Evolutionary conservation across 768 basidiomycete genomes (phyloP).

Genomic region (Lactarius sanguifluus): DNA sequence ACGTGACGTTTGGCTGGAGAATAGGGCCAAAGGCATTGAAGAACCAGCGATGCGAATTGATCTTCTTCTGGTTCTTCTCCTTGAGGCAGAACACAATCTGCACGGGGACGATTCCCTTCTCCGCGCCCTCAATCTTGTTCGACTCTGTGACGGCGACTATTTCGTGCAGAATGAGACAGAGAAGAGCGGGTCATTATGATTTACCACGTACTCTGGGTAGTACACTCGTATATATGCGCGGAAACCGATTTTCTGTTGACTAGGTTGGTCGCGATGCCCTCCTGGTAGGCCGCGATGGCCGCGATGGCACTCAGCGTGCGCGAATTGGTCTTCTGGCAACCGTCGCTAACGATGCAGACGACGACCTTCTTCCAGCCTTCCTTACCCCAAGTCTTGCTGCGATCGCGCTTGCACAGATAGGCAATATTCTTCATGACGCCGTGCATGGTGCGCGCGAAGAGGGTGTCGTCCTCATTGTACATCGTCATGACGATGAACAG

Average conservation of each 20-base stretch:
- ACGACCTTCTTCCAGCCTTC: constrained; percentile 99
- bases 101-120: constrained; percentile 81
- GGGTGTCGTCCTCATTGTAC: constrained; percentile 92
- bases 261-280: constrained; percentile 84
- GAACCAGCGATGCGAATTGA: constrained; percentile 94
- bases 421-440: constrained; percentile 94
- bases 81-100: constrained; percentile 92
- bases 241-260: constrained; percentile 81
- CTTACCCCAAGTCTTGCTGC: constrained; percentile 94
- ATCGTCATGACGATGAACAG: constrained; percentile 98
- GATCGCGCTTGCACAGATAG: constrained; percentile 80
- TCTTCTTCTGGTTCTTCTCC: constrained; percentile 94
- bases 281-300: constrained; percentile 93
- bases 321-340: constrained; percentile 80
- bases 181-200: not conserved
- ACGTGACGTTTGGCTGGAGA: constrained; percentile 82
- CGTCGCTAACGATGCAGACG: constrained; percentile 88
- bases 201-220: constrained; percentile 73
- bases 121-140: constrained; percentile 77
- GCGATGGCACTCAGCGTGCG: constrained; percentile 87
- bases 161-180: not conserved
- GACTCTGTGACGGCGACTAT: constrained; percentile 79
- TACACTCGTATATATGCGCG: constrained; percentile 93
- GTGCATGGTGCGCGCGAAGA: constrained; percentile 93
- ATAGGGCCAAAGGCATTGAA: constrained; percentile 87